Base-by-base conservation (phyloP, 140 eudicot species). In the Cichorium intybus region DNA sequence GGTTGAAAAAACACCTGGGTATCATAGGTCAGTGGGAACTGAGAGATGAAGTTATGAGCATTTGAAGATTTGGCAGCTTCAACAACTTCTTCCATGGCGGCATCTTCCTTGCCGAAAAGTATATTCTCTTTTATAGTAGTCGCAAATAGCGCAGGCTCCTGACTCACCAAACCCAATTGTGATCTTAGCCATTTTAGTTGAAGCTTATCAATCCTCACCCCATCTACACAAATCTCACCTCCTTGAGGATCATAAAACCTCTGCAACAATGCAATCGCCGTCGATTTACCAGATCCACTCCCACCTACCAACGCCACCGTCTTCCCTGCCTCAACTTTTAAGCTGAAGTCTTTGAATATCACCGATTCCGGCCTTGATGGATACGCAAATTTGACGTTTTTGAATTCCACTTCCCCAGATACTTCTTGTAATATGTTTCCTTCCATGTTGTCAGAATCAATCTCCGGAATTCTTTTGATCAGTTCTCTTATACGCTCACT, bases 101-200 rank as follows among this genome's bases (percentile, higher is more conserved):
- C 97, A 62, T 90, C 90, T 49, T 87, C 97, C 56, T 86, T 86
- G 4, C 97, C 97, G n/a, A 90, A 90, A 47, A 90, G 82, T 68
- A 90, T 90, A 56, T 90, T 90, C 55, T 86, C 97, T 71, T 81
- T 86, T n/a, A 90, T 86, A 0, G 85, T 62, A 1, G 97, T 90
- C 5, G 89, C 97, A 33, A 90, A 90, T 3, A 90, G 80, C 10
- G 95, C 93, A 0, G 97, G 97, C 69, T 90, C 97, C 70, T 86
- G 97, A 53, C 97, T 90, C 75, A 90, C 97, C 49, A 90, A 60
- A 1, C 97, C 97, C 89, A 85, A 85, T 64, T 88, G 87, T 0
- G 85, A 88, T 64, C 94, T 88, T 7, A 84, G 24, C 96, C 93
- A 85, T 77, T 80, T 88, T 16, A 82, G 50, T 59, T 85, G 87